Evolutionary conservation across 495 filamentous ascomycete species (phyloP).

Genomic region (Staphylotrichum tortipilum): DNA sequence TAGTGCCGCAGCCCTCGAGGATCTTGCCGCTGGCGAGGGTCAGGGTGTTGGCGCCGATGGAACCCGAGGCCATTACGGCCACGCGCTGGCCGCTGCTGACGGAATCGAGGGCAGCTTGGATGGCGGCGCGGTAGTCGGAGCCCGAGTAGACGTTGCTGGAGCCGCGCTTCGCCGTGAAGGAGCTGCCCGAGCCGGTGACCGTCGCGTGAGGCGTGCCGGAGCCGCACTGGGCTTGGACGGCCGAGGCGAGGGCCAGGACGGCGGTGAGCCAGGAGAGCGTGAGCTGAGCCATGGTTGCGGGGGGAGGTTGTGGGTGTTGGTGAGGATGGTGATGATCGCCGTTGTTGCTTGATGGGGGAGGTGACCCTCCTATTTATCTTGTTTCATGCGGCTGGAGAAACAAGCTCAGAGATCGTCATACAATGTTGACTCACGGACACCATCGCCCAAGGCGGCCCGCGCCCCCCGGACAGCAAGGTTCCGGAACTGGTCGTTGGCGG

Average conservation of each 20-base stretch:
- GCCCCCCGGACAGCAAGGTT: not conserved
- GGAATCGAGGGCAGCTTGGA: slow-evolving; percentile 38
- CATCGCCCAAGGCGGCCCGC: not conserved
- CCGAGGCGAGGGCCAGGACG: slow-evolving; percentile 22
- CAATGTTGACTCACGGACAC: not conserved
- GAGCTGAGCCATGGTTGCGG: slow-evolving; percentile 9
- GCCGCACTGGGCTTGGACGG: slow-evolving; percentile 31
- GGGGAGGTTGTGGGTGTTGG: no score
- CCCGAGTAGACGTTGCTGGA: slow-evolving; percentile 29
- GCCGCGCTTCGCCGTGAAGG: slow-evolving; percentile 29
- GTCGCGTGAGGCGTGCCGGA: slow-evolving; percentile 30
- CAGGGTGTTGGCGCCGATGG: slow-evolving; percentile 48
- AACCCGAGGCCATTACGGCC: slow-evolving; percentile 51
- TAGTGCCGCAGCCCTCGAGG: slow-evolving; percentile 43
- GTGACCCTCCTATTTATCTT: not conserved
- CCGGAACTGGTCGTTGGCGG: not conserved
- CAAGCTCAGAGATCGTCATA: not conserved
- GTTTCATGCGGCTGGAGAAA: not conserved
- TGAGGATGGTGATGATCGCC: not conserved
- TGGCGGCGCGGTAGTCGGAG: slow-evolving; percentile 36
- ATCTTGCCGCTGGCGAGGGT: slow-evolving; percentile 36
- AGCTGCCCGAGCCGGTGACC: slow-evolving; percentile 31
- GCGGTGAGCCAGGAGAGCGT: slow-evolving; percentile 12
- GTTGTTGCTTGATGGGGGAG: not conserved
- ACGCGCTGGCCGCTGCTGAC: slow-evolving; percentile 47